Evolutionary conservation across 1,284 basidiomycete genomes (phyloP).

Genomic region (Trichosporon sp.): DNA sequence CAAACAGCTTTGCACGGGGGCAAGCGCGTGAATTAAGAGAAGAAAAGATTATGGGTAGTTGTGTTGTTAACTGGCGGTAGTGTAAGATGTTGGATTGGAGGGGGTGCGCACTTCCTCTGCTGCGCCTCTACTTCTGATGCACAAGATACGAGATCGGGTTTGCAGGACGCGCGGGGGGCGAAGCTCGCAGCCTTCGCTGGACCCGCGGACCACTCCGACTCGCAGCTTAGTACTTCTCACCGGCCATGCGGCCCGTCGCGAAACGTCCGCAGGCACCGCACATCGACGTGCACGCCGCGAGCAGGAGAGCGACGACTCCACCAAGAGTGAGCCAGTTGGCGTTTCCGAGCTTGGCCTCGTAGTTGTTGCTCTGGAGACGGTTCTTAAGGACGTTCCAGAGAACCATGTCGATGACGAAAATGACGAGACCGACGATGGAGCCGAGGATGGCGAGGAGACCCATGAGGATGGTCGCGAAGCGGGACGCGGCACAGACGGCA

Average conservation of each 20-base stretch:
- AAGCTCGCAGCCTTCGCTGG: not conserved
- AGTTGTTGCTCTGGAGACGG: slow-evolving; percentile 63
- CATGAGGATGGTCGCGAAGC: slow-evolving; percentile 74
- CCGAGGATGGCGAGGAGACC: slow-evolving; percentile 67
- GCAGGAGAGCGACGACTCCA: slow-evolving; percentile 66
- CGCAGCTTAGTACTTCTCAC: slow-evolving; percentile 46
- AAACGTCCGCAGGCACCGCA: slow-evolving; percentile 71
- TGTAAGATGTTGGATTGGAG: not conserved
- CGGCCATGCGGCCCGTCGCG: slow-evolving; percentile 52
- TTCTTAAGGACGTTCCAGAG: slow-evolving; percentile 72
- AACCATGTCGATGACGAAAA: slow-evolving; percentile 74
- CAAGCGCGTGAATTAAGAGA: not conserved
- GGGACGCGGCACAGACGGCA: slow-evolving; percentile 66
- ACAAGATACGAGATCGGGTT: not conserved
- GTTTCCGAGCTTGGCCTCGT: slow-evolving; percentile 51
- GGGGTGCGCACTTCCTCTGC: not conserved
- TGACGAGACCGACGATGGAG: slow-evolving; percentile 66
- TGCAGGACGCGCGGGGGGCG: not conserved
- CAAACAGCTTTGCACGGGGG: not conserved
- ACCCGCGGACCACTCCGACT: not conserved
- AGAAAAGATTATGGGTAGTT: not conserved
- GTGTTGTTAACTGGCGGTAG: not conserved
- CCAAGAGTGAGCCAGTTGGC: slow-evolving; percentile 68
- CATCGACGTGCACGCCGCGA: slow-evolving; percentile 67
- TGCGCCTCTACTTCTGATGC: not conserved